Base-by-base conservation (phyloP, 2,329 filamentous ascomycete species). In the Juglanconis sp. region DNA sequence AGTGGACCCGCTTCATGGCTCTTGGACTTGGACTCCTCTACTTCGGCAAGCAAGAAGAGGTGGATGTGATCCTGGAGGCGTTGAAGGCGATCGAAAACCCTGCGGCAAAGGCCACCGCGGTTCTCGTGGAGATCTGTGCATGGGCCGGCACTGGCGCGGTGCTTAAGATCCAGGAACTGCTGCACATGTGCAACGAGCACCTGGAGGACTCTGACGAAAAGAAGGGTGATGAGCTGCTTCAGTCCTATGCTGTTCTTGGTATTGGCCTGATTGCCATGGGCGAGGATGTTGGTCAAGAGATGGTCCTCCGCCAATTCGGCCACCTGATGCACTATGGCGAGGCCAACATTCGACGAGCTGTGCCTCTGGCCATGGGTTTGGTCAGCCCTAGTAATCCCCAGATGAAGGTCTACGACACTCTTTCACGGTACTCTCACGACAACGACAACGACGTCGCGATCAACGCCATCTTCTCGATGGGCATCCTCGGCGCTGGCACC, bases 271-370 rank as follows among this genome's bases (percentile, higher is more conserved):
- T 99, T 60, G 89, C 94, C 15, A 99, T 99, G 95, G 95, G 95
- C 63, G 95, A 99, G 74, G 96, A 99, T 62, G 88, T 99, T 59
- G 96, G 96, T 5, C 95, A 99, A 74, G 95, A 99, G 72, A 99
- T 99, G 95, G 93, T 98, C 10, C 83, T 99, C 46, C 89, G 95
- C 61, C 95, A 97, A 71, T 98, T 99, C 69, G 95, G 93, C 53
- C 95, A 99, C 74, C 82, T 99, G 63, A 99, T 99, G 95, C 95
- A 99, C 78, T 99, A 99, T 70, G 95, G 96, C 65, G 94, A 97
- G 74, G 84, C 93, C 71, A 98, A 99, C 73, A 99, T 99, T 69
- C 90, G 95, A 64, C 95, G 95, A 72, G 94, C 93, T 24, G 95
- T 99, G 35, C 95, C 95, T 40, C 82, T 99, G 57, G 95, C 95